A percentile compares a stretch with the other conserved stretches of the same genome.
phyloP scores from a whole-genome alignment of 176 grass and related monocot genomes.

The Eragrostis curvula region DNA sequence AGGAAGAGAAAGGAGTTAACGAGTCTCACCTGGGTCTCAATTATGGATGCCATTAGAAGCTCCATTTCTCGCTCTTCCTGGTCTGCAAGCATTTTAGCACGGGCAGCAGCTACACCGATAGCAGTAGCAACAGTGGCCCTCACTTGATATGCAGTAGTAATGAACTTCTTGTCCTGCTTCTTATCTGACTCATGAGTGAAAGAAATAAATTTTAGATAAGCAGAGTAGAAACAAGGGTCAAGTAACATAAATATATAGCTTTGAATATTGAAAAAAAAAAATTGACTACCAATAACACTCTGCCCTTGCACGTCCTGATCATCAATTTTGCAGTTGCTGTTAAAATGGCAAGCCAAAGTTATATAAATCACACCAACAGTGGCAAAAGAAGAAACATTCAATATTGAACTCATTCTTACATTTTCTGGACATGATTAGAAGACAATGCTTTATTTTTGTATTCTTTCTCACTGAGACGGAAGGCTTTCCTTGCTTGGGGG shows the following conservation, averaged over 20 bases:
- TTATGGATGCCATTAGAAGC: constrained; percentile 92
- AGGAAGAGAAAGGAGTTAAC: constrained; percentile 8
- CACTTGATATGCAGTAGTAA: constrained; percentile 64
- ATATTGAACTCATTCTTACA: constrained; percentile 47
- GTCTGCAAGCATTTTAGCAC: constrained; percentile 86
- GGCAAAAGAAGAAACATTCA: constrained; percentile 23
- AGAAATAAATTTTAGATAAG: constrained; percentile 23
- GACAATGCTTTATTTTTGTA: constrained; percentile 48
- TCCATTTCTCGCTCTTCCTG: constrained; percentile 97
- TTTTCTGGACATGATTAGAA: constrained; percentile 53
- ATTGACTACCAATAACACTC: constrained; percentile 40
- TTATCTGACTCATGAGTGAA: constrained; percentile 37
- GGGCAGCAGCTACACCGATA: constrained; percentile 82
- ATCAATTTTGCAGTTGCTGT: constrained; percentile 36
- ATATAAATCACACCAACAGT: not conserved
- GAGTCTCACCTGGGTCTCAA: constrained; percentile 80
- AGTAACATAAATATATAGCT: constrained; percentile 15
- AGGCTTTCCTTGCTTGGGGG: constrained; percentile 59
- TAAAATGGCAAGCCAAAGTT: constrained; percentile 22
- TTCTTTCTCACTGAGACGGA: constrained; percentile 63
- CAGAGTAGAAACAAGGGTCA: not conserved
- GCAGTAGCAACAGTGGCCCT: constrained; percentile 85
- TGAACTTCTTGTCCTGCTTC: constrained; percentile 52
- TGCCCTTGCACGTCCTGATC: constrained; percentile 38
- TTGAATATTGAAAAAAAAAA: not conserved